Conservation (phyloP, 257 asterid species). For the Rhazya stricta region DNA sequence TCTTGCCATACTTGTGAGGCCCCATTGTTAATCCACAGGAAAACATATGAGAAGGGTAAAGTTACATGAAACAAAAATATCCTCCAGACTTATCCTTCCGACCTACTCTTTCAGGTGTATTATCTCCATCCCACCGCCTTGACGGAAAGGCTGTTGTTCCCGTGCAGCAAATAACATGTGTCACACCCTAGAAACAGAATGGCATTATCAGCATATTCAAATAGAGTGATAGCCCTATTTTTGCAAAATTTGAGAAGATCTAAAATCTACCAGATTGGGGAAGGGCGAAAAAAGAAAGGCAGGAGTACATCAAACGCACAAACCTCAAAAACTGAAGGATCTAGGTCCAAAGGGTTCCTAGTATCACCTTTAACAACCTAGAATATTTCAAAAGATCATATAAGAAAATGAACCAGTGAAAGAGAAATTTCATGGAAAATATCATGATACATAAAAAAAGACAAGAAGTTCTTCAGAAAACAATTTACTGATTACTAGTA, state of each 20-base stretch:
- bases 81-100: conserved; percentile 26
- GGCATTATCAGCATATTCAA: conserved; percentile 4
- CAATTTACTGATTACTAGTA: conserved; percentile 3
- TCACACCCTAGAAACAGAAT: conserved; percentile 53
- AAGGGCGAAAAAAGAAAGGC: conserved; percentile 11
- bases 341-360: conserved; percentile 57
- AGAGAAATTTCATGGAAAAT: background rate
- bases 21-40: background rate
- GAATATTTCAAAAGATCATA: conserved; percentile 30
- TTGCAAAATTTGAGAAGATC: conserved; percentile 14
- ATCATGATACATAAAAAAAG: conserved; percentile 7
- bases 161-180: conserved; percentile 91
- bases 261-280: conserved; percentile 6
- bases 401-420: conserved; percentile 10
- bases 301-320: conserved; percentile 19
- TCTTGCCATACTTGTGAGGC: background rate
- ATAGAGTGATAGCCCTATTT: background rate
- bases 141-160: conserved; percentile 98
- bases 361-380: conserved; percentile 83
- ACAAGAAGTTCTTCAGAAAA: background rate
- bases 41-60: background rate
- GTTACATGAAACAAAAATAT: background rate
- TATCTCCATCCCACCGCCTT: conserved; percentile 95
- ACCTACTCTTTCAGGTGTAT: conserved; percentile 97
- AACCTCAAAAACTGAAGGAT: conserved; percentile 84